A percentile compares a stretch with the other conserved stretches of the same genome.
Conservation (phyloP, 345 rosid genomes). For the Arabidopsis thaliana region DNA sequence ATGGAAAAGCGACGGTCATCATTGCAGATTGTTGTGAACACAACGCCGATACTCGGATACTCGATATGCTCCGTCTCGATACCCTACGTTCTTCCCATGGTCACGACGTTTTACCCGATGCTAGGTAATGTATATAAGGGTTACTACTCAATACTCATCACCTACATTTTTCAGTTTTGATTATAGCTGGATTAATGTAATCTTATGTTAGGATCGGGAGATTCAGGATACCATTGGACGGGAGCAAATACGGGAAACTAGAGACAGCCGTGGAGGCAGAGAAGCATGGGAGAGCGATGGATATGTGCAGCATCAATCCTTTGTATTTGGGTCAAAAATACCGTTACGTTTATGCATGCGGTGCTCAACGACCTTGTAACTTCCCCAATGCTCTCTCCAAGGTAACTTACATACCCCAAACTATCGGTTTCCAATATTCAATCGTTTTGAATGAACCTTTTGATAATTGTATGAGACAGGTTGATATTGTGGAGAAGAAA, state of each 20-base stretch:
- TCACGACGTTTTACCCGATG: conserved; percentile 76
- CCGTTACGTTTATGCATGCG: conserved; percentile 91
- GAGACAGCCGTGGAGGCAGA: conserved; percentile 86
- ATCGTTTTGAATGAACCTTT: not conserved
- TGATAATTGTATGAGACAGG: conserved; percentile 49
- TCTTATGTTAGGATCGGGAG: conserved; percentile 79
- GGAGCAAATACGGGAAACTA: conserved; percentile 71
- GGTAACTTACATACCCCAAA: conserved; percentile 45
- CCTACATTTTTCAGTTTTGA: not conserved
- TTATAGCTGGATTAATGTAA: not conserved
- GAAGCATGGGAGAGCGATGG: conserved; percentile 96
- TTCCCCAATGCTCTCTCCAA: conserved; percentile 97
- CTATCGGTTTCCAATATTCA: not conserved
- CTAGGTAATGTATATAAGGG: conserved; percentile 53
- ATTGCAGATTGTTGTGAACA: conserved; percentile 95
- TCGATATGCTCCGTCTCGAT: conserved; percentile 78
- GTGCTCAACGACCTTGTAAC: conserved; percentile 91
- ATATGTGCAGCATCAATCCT: conserved; percentile 96
- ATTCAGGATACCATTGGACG: conserved; percentile 84
- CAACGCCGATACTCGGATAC: conserved; percentile 73
- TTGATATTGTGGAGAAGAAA: conserved; percentile 71
- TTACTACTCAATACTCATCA: not conserved
- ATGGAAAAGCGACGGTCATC: conserved; percentile 67
- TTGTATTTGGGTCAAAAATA: conserved; percentile 67
- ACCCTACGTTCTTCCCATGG: conserved; percentile 72